Evolutionary conservation across 768 basidiomycete species (phyloP), one percentile per base, ranked within the genome.

Genomic region (Collybiopsis luxurians): DNA sequence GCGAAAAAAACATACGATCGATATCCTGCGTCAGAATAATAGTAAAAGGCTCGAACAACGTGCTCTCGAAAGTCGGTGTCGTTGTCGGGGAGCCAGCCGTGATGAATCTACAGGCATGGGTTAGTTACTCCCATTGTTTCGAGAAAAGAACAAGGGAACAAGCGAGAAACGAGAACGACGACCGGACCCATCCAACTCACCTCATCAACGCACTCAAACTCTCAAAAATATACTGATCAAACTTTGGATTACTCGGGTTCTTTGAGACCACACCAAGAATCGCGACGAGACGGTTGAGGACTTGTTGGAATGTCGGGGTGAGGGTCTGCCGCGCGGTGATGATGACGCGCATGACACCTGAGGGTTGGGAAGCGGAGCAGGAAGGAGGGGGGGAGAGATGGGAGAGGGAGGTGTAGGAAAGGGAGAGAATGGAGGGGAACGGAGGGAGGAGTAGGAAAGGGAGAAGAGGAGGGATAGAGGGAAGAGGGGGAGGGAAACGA

Each of bases 191-290:
- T 38, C 44, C 50, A 19, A 38, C 56, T 19, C 4, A 91, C 91
- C 92, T 83, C 77, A 97, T 89, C 63, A 99, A 74, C 1, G 89
- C 95, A n/a, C 95, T 89, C 40, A 99, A 85, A 67, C 90, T 90
- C 74, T 99, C 96, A 66, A 99, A 98, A 61, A 94, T 90, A 67
- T 92, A 97, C 69, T 98, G 97, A 69, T 97, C 95, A 71, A 99
- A 98, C 62, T 89, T 87, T 1, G 97, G 97, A 71, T 99, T 99
- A 69, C 91, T 94, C 15, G 97, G 96, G 68, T 99, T 99, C 75
- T 90, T 92, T 59, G 90, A 92, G 63, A 96, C 94, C 54, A 88
- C 80, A 12, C 90, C 87, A 28, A 98, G 79, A 64, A 98, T 95
- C 26, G 73, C 71, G 55, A 97, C 91, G 7, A 99, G 82, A 12